Base-by-base conservation (phyloP, 371 early-diverging fungal species). In the Mucor sp. region DNA sequence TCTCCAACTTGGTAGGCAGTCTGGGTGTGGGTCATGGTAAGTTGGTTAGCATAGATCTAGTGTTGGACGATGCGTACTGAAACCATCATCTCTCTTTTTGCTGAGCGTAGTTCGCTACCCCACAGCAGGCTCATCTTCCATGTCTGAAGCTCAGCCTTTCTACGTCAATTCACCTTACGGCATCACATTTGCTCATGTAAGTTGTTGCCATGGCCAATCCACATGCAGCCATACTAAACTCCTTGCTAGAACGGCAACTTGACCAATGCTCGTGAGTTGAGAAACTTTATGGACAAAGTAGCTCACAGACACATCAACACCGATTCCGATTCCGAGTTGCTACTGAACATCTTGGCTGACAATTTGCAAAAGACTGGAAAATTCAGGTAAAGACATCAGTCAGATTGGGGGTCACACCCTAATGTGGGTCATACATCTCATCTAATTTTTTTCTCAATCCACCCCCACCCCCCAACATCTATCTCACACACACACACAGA, bases 221-320 rank as follows among this genome's bases (percentile, higher is more conserved):
- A 47, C 21, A 41, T 47, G 7, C 8, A 23, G 48, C n/a, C 48
- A 23, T 53, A 4, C 53, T 27, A 53, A 53, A 25, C 14, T 57
- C 11, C 21, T 23, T 17, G 7, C 5, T 83, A 93, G 93, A 99
- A 99, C 75, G 99, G 99, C 37, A 99, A 98, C 77, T 83, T 99
- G 75, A 95, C 96, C 50, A 99, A 99, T 79, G 92, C 96, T 57
- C 81, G 76, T 30, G 95, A 96, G 70, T 84, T 99, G 62, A 87
- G 90, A 68, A 84, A 82, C 17, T 97, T 91, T 69, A 74, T 99
- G 62, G 99, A 98, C 78, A 80, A 87, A 68, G 91, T 92, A 50
- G 97, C 98, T 39, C 99, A 98, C 80, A 93, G 99, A 60, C 99
- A 99, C 74, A 96, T 99, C 83, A 99, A 99, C 85, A 99, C 99